A percentile compares a stretch with the other conserved stretches of the same genome.
These are phyloP conservation scores for Inga oerstediana DNA, from an alignment of 306 rosid species.

Conservation along the genomic window DNA sequence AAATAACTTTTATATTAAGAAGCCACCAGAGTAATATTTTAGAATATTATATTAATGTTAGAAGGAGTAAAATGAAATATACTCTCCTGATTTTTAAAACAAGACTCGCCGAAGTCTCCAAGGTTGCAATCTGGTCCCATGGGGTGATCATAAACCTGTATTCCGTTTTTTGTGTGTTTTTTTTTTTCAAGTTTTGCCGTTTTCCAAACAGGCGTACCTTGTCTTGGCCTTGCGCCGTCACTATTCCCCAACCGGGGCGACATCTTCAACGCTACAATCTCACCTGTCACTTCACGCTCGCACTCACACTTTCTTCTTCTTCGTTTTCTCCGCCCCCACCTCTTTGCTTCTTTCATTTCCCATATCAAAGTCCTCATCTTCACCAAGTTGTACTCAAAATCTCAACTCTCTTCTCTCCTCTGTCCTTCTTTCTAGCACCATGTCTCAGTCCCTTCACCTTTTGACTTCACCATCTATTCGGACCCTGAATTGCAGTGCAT, in stretches of 20 bases:
- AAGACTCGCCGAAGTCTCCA: background rate
- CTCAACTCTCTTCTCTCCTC: background rate
- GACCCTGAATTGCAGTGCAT: constrained; percentile 24
- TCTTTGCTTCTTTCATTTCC: constrained; percentile 16
- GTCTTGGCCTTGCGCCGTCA: background rate
- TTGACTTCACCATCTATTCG: constrained; percentile 44
- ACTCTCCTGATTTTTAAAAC: background rate
- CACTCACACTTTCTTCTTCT: background rate
- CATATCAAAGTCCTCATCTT: background rate
- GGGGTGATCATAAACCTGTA: background rate
- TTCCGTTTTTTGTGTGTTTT: background rate
- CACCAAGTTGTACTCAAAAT: background rate
- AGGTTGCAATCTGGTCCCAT: background rate
- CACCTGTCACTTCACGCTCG: background rate
- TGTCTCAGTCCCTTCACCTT: constrained; percentile 76
- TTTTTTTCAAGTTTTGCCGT: background rate
- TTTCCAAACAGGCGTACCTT: background rate
- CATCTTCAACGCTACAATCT: background rate
- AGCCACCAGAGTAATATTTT: too few relatives aligned
- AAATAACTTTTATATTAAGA: too few relatives aligned
- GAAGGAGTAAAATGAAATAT: background rate
- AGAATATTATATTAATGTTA: too few relatives aligned
- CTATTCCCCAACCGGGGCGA: background rate
- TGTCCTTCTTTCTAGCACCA: constrained; percentile 30
- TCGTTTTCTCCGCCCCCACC: background rate